Evolutionary conservation across 148 eudicot species (phyloP).

Genomic region (Vaccinium macrocarpon): DNA sequence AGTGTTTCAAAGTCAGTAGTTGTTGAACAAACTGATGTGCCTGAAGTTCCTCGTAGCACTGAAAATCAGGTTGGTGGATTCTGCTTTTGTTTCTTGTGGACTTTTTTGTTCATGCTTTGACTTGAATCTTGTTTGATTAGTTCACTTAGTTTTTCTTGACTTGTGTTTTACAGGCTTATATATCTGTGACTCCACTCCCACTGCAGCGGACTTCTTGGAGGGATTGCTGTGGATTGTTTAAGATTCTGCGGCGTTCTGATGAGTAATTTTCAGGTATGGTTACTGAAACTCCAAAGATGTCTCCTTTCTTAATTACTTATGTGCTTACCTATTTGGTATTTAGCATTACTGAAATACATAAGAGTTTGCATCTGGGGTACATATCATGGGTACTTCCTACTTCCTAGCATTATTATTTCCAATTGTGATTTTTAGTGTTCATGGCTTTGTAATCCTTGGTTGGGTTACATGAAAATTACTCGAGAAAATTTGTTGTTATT

Average conservation of each 20-base stretch:
- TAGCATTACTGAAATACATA: background rate
- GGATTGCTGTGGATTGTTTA: slow-evolving; percentile 7
- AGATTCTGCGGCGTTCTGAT: background rate
- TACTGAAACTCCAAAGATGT: background rate
- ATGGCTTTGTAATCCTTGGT: too few relatives aligned
- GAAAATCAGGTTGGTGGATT: background rate
- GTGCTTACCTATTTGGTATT: background rate
- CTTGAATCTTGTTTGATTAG: background rate
- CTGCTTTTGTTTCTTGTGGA: background rate
- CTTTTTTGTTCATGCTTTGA: background rate
- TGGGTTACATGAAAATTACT: background rate
- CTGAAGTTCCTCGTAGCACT: slow-evolving; percentile 4
- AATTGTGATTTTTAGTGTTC: background rate
- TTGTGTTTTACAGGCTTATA: background rate
- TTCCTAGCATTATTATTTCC: background rate
- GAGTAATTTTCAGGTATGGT: background rate
- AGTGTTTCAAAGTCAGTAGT: background rate
- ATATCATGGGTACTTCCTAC: background rate
- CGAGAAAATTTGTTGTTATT: background rate
- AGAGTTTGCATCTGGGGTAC: too few relatives aligned
- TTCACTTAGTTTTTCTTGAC: background rate
- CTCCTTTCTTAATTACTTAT: background rate
- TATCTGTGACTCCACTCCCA: background rate
- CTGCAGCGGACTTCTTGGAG: slow-evolving; percentile 9
- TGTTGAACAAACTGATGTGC: background rate